Base-by-base conservation (phyloP, 2,329 filamentous ascomycete species). In the Incumbomyces lentus region DNA sequence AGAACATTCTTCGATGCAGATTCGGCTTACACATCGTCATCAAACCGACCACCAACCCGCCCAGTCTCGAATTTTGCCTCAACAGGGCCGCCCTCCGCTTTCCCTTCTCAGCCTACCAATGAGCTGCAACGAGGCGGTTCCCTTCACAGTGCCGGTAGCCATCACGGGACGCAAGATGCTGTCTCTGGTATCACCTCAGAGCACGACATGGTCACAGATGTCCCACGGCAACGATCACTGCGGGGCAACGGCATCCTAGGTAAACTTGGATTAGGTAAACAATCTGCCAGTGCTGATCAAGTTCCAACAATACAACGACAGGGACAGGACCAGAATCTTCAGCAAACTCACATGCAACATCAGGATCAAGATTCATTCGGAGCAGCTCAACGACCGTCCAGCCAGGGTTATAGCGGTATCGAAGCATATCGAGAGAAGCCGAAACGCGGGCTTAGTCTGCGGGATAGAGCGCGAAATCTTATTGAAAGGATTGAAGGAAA, bases 351-450 rank as follows among this genome's bases (percentile, higher is more conserved):
- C 29, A 14, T 3, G 11, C 36, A 40, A 22, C 36, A 19, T 17
- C 35, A 37, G 6, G 14, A 43, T 29, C 17, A 44, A 26, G 16
- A 18, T 14, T 22, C 30, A 31, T 14, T 19, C 29, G 18, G 16
- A n/a, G 14, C 3, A 19, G 8, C 26, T 12, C 19, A 33, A 7
- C 22, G 44, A 11, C 14, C 35, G 10, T n/a, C 14, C 7, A 32
- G 38, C 22, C 50, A 51, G 40, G 56, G 60, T 36, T 64, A 63
- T 50, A 52, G 52, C 6, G 59, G 60, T 13, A 57, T 62, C 18
- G 60, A 63, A 41, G 59, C 60, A 7, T 63, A 62, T 43, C 50
- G 53, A 30, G 58, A 58, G 43, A 57, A 50, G 49, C 54, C 57
- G 41, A 56, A 57, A 40, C 51, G 57, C 42, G 54, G 55, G 40